Evolutionary conservation across 2,329 filamentous ascomycete genomes (phyloP), one percentile per base, ranked within the genome.

Genomic region (Neofusicoccum sp.): DNA sequence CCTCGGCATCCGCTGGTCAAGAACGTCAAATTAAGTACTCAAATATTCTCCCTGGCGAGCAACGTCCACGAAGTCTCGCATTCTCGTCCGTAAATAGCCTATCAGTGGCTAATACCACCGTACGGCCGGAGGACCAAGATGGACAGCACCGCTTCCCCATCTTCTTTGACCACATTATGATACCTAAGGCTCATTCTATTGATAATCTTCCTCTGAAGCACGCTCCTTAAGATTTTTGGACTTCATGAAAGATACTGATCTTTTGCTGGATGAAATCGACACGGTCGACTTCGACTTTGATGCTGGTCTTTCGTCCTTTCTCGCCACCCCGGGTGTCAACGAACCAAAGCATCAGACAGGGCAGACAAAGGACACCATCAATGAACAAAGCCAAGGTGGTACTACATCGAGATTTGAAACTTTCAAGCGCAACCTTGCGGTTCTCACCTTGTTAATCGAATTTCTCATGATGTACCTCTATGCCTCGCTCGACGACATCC

Each of bases 381-480:
- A 5, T 3, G 16, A 4, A 2, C 41, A 58, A 16, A 16, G 30
- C 7, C 11, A 12, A 6, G 54, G 28, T 4, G 14, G 20, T 0
- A 31, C 31, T 24, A 16, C 12, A 1, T 58, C 41, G 4, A 26
- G 30, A 4, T 26, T 36, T 9, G 54, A 58, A 16, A 11, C 34
- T n/a, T 58, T 58, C 54, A 47, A 20, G 16, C 45, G 16, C 34
- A 16, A 12, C 8, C 60, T 44, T 16, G 47, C 53, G 28, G 36
- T 57, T 8, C 31, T 47, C 47, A 28, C 54, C 61, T 62, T n/a
- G 62, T 79, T 76, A 24, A 75, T 81, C 1, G 75, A 80, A 65
- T 75, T 87, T 1, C 76, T 88, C 14, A 75, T 86, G 61, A 82
- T 89, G 78, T 83, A 88, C 66, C 76, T 89, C 4, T 83, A 89